Evolutionary conservation across 805 yeast species (phyloP).

Genomic region (Saccharomycopsis selenospora): DNA sequence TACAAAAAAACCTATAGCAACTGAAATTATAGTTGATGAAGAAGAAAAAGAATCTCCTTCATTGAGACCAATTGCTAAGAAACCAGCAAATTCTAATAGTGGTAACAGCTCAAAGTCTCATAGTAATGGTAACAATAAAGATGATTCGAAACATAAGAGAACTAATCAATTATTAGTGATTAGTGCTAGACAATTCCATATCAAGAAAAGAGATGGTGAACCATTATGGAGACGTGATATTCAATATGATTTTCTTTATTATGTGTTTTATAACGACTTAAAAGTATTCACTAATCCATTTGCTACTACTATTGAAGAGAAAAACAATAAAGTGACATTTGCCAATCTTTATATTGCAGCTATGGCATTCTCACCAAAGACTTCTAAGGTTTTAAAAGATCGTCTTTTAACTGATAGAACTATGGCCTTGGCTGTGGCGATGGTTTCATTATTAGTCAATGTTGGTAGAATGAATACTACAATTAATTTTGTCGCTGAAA

Average conservation of each 20-base stretch:
- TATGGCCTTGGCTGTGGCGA: slow-evolving; percentile 62
- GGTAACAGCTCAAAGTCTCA: no score
- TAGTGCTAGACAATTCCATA: slow-evolving; percentile 41
- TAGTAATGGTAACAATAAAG: slow-evolving; percentile 1
- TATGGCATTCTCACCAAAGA: slow-evolving; percentile 73
- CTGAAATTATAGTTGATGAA: no score
- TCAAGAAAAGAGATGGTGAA: slow-evolving; percentile 88
- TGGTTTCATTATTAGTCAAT: slow-evolving; percentile 81
- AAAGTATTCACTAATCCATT: slow-evolving; percentile 64
- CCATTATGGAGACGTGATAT: slow-evolving; percentile 86
- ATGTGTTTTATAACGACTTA: slow-evolving; percentile 54
- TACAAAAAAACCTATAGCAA: no score
- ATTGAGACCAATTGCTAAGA: no score
- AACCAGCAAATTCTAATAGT: neutral
- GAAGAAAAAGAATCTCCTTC: no score
- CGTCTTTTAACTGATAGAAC: slow-evolving; percentile 56
- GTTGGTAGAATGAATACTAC: slow-evolving; percentile 94
- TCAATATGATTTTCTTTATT: slow-evolving; percentile 68
- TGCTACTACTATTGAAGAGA: slow-evolving; percentile 34
- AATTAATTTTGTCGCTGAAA: slow-evolving; percentile 87
- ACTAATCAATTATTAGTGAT: slow-evolving; percentile 18
- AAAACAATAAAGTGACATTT: slow-evolving; percentile 55
- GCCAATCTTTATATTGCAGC: slow-evolving; percentile 78
- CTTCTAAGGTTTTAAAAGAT: slow-evolving; percentile 77
- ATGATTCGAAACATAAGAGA: slow-evolving; percentile 9